Evolutionary conservation across 2,329 filamentous ascomycete species (phyloP).

Genomic region (Aaosphaeria pasadenensis): DNA sequence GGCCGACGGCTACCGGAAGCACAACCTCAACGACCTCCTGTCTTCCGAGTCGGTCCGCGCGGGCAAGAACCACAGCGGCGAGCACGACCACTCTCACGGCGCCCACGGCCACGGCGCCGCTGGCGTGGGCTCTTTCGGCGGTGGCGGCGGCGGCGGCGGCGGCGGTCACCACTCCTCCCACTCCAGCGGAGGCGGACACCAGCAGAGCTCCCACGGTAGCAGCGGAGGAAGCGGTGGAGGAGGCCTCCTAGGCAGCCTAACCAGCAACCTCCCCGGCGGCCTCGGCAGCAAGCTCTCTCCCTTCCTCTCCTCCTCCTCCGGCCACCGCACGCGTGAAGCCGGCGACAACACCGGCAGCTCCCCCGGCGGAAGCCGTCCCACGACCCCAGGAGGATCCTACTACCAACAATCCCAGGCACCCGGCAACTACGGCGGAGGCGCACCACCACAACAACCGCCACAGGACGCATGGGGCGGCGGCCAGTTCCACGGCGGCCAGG

Average conservation of each 20-base stretch:
- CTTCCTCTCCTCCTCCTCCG: not conserved
- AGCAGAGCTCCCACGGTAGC: not conserved
- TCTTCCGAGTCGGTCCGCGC: constrained; percentile 77
- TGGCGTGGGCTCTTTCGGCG: constrained; percentile 18
- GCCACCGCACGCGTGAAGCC: constrained; percentile 15
- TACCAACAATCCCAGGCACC: constrained; percentile 22
- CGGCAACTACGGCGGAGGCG: constrained; percentile 16
- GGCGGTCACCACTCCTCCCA: constrained; percentile 9
- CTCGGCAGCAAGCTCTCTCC: constrained; percentile 1
- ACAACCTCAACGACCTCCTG: constrained; percentile 70
- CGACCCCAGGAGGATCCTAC: constrained; percentile 14
- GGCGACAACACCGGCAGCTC: constrained; percentile 6
- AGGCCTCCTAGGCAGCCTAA: constrained; percentile 22
- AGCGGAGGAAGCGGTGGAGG: constrained; percentile 9
- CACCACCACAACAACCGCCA: constrained; percentile 16
- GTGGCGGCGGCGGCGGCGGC: constrained; percentile 10
- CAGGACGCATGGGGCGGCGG: constrained; percentile 1
- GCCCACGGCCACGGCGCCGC: constrained; percentile 25
- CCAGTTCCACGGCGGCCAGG: constrained; percentile 31
- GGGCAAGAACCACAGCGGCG: constrained; percentile 71
- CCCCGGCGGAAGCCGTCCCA: constrained; percentile 2
- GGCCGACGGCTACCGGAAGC: constrained; percentile 67
- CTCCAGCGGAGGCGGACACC: constrained; percentile 1
- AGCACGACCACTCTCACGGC: constrained; percentile 31
- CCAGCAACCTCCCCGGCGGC: constrained; percentile 13